Percentiles rank a stretch among this genome's conserved stretches.
These are phyloP conservation scores for Colletotrichum euphorbiae DNA, from an alignment of 2,329 filamentous ascomycete species.

Conservation along the genomic window DNA sequence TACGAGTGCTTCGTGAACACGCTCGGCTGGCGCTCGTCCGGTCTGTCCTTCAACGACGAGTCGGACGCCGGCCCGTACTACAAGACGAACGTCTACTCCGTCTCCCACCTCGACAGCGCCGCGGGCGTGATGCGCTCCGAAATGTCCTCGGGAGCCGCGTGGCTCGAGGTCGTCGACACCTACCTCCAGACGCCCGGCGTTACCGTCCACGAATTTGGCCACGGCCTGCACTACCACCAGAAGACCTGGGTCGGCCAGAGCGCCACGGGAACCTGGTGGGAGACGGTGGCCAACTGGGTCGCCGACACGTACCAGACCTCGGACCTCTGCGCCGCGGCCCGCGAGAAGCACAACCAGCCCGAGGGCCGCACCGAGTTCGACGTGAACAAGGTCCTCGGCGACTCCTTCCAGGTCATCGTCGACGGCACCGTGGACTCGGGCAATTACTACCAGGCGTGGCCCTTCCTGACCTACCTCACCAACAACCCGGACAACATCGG, in stretches of 20 bases:
- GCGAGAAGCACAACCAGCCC: conserved; percentile 50
- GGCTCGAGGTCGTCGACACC: conserved; percentile 55
- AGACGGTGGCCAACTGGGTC: conserved; percentile 62
- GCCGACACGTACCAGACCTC: conserved; percentile 62
- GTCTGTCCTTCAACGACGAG: conserved; percentile 50
- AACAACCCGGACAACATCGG: conserved; percentile 59
- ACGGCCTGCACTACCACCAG: conserved; percentile 60
- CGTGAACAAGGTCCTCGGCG: conserved; percentile 57
- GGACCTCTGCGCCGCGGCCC: conserved; percentile 53
- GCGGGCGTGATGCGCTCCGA: conserved; percentile 59
- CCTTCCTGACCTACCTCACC: conserved; percentile 60
- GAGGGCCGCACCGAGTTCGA: conserved; percentile 54
- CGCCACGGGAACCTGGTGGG: conserved; percentile 63
- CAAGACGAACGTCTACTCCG: conserved; percentile 61
- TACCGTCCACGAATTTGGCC: conserved; percentile 63
- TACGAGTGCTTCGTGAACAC: conserved; percentile 55
- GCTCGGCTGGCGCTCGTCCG: conserved; percentile 54
- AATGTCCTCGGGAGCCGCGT: conserved; percentile 52
- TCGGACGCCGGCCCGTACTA: conserved; percentile 53
- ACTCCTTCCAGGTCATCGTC: conserved; percentile 61
- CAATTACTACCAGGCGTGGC: conserved; percentile 66
- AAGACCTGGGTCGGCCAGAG: conserved; percentile 57
- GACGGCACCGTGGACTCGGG: conserved; percentile 55
- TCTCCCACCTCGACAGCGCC: conserved; percentile 50
- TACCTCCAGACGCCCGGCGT: conserved; percentile 54